A percentile compares a stretch with the other conserved stretches of the same genome.
Evolutionary conservation across 177 flowering plant genomes (phyloP).

Genomic region (Vitis hybrid): DNA sequence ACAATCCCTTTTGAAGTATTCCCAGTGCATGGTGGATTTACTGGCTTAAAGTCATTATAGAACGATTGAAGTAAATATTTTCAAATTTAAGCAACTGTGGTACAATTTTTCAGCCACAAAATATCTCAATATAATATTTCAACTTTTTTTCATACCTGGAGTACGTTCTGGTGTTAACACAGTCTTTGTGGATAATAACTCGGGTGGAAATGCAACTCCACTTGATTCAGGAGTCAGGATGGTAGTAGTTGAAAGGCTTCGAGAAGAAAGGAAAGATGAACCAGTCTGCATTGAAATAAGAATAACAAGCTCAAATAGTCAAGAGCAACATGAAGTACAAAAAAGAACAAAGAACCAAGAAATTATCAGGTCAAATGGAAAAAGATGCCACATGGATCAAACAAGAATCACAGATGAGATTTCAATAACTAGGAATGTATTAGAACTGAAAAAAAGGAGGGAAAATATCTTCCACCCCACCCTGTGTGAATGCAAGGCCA

Average conservation of each 20-base stretch:
- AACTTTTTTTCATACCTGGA: slow-evolving; percentile 44
- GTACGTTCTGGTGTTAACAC: slow-evolving; percentile 42
- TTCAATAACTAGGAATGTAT: too few relatives aligned
- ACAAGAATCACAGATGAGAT: too few relatives aligned
- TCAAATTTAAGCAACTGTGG: not conserved
- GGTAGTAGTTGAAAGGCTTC: slow-evolving; percentile 47
- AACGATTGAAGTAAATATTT: not conserved
- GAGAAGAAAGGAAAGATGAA: slow-evolving; percentile 20
- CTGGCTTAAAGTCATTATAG: not conserved
- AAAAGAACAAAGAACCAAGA: not conserved
- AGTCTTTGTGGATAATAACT: slow-evolving; percentile 45
- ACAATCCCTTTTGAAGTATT: too few relatives aligned
- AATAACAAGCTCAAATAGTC: not conserved
- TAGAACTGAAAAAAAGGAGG: too few relatives aligned
- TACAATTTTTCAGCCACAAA: not conserved
- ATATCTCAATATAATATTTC: not conserved
- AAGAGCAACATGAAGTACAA: not conserved
- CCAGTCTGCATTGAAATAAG: slow-evolving; percentile 28
- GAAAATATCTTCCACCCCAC: too few relatives aligned
- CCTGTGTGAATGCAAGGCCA: too few relatives aligned
- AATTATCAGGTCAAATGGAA: not conserved
- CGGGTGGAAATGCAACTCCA: slow-evolving; percentile 50
- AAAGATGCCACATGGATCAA: too few relatives aligned
- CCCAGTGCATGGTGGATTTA: too few relatives aligned
- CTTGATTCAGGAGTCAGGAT: slow-evolving; percentile 53